These are phyloP conservation scores for Balamuthia mandrillaris DNA, from an alignment of 208 protist genomes.

Conservation along the genomic window DNA sequence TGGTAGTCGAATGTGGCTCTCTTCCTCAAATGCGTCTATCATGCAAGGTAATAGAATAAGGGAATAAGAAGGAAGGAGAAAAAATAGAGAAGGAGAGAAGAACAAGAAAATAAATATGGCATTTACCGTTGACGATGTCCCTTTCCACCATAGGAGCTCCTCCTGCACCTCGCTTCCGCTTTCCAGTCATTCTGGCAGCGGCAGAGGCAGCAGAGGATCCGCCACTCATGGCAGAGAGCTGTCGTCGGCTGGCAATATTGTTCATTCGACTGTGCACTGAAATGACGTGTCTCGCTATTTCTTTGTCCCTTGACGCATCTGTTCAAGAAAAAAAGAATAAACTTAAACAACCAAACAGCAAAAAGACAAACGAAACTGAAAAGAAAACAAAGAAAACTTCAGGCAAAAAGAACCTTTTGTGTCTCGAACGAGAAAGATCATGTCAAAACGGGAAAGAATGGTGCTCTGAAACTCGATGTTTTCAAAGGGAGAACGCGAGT, in stretches of 20 bases:
- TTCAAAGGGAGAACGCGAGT: conserved; percentile 69
- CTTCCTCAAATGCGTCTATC: no score
- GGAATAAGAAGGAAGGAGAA: no score
- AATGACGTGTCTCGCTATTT: conserved; percentile 53
- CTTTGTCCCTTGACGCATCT: conserved; percentile 40
- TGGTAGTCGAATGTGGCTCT: no score
- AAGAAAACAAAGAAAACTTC: neutral
- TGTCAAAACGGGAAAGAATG: conserved; percentile 94
- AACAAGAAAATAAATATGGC: no score
- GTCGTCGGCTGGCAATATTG: no score
- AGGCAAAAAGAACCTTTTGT: neutral
- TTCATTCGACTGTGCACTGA: no score
- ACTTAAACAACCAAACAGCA: conserved; percentile 96
- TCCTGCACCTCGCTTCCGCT: no score
- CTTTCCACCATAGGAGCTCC: no score
- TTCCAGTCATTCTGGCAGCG: no score
- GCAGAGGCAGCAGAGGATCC: conserved; percentile 91
- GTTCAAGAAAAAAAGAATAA: conserved; percentile 90
- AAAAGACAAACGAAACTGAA: neutral
- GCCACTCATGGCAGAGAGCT: conserved; percentile 89
- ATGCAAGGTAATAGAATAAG: no score
- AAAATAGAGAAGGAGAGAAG: no score
- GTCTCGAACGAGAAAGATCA: conserved; percentile 87
- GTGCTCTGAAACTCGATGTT: conserved; percentile 93
- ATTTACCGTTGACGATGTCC: no score